Percentiles rank a stretch among this genome's conserved stretches.
These are phyloP conservation scores for Colletotrichum phormii DNA, from an alignment of 2,329 filamentous ascomycete genomes.

Conservation along the genomic window DNA sequence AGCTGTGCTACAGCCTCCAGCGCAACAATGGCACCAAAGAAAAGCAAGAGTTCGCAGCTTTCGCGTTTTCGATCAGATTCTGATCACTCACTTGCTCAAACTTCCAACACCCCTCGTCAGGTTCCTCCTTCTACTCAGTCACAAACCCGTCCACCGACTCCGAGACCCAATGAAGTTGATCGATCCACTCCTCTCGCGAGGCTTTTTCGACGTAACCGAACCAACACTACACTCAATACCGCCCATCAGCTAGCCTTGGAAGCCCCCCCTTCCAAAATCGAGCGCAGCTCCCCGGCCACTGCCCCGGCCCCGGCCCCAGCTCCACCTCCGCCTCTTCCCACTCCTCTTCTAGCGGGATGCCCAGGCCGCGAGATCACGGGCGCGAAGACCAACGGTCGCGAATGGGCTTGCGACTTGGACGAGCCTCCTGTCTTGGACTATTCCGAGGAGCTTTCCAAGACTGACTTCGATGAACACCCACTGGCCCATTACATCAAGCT, in stretches of 20 bases:
- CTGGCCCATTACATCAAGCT: slow-evolving; percentile 41
- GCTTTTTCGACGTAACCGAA: slow-evolving; percentile 13
- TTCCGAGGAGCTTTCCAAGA: slow-evolving; percentile 48
- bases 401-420: slow-evolving; percentile 46
- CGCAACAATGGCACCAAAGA: background rate
- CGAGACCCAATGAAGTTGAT: background rate
- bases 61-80: background rate
- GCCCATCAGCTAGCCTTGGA: background rate
- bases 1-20: too few relatives aligned
- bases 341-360: slow-evolving; percentile 58
- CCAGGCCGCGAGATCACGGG: slow-evolving; percentile 53
- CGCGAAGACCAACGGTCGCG: slow-evolving; percentile 51
- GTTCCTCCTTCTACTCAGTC: background rate
- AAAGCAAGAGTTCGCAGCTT: background rate
- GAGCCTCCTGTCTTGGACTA: slow-evolving; percentile 47
- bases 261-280: background rate
- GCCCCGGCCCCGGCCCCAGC: too few relatives aligned
- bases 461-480: slow-evolving; percentile 51
- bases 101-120: background rate
- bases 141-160: background rate
- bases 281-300: background rate
- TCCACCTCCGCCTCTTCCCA: slow-evolving; percentile 13
- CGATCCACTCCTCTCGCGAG: slow-evolving; percentile 2
- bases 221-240: background rate
- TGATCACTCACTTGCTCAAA: background rate